phyloP scores from a whole-genome alignment of 257 asterid species.

The Ilex aquifolium region DNA sequence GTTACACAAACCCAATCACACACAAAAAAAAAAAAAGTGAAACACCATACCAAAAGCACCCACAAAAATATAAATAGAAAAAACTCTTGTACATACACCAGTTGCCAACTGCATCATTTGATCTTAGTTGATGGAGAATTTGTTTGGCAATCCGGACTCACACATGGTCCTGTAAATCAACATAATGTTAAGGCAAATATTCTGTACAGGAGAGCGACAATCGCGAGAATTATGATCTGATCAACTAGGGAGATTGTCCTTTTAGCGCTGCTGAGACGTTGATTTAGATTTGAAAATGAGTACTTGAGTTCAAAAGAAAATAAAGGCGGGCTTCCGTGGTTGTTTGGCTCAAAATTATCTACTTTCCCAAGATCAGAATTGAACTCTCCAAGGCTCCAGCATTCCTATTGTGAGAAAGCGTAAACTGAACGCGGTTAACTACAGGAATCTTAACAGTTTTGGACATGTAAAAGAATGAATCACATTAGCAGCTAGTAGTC shows the following conservation, averaged over 20 bases:
- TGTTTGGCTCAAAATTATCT: slow-evolving; percentile 17
- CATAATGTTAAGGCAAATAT: slow-evolving; percentile 8
- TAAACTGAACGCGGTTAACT: too few species aligned
- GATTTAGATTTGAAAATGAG: slow-evolving; percentile 17
- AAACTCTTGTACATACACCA: too few species aligned
- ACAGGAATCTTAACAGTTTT: too few species aligned
- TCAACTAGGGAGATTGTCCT: slow-evolving; percentile 29
- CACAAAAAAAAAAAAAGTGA: too few species aligned
- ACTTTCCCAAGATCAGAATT: slow-evolving; percentile 27
- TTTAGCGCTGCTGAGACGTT: slow-evolving; percentile 2
- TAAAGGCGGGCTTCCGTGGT: slow-evolving; percentile 24
- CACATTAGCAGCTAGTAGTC: too few species aligned
- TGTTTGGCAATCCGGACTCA: too few species aligned
- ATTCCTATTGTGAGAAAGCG: slow-evolving; percentile 19
- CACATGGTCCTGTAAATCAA: slow-evolving; percentile 7
- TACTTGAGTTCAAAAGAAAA: slow-evolving; percentile 41
- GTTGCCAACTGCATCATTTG: too few species aligned
- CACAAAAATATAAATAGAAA: too few species aligned
- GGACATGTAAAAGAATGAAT: too few species aligned
- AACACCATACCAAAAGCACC: too few species aligned
- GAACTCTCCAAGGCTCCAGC: slow-evolving; percentile 16
- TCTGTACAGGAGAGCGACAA: slow-evolving; percentile 18
- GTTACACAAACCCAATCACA: too few species aligned
- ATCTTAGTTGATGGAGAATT: too few species aligned
- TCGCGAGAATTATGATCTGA: slow-evolving; percentile 33